phyloP scores from a whole-genome alignment of 345 rosid genomes.

The Ceriops decandra region DNA sequence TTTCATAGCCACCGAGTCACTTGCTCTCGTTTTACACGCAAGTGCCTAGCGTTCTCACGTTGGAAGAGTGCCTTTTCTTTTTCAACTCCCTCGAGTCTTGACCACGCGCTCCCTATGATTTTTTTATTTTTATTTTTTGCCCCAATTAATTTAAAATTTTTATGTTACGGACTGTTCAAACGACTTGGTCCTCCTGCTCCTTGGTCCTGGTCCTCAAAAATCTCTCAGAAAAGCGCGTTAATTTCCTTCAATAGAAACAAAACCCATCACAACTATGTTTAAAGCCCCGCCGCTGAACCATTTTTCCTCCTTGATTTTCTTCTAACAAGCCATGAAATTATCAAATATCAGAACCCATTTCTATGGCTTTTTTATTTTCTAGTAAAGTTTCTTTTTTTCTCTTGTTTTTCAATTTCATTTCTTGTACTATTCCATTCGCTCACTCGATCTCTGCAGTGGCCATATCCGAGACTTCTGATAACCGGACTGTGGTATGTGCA shows the following conservation, averaged over 20 bases:
- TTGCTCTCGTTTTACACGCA: no score
- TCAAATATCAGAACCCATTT: background rate
- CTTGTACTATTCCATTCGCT: constrained; percentile 12
- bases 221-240: constrained; percentile 25
- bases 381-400: background rate
- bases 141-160: background rate
- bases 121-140: background rate
- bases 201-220: constrained; percentile 17
- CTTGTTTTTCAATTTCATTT: constrained; percentile 6
- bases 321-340: constrained; percentile 12
- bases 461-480: constrained; percentile 36
- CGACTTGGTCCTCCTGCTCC: constrained; percentile 5
- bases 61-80: no score
- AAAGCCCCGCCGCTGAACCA: background rate
- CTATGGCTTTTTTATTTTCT: constrained; percentile 14
- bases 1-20: no score
- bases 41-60: no score
- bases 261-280: background rate
- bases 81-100: no score
- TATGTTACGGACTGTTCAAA: background rate
- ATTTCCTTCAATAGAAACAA: background rate
- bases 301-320: background rate
- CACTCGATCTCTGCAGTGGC: constrained; percentile 53
- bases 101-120: background rate
- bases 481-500: constrained; percentile 50